Conservation (phyloP, 1,284 basidiomycete genomes). For the Apiotrichum domesticum region DNA sequence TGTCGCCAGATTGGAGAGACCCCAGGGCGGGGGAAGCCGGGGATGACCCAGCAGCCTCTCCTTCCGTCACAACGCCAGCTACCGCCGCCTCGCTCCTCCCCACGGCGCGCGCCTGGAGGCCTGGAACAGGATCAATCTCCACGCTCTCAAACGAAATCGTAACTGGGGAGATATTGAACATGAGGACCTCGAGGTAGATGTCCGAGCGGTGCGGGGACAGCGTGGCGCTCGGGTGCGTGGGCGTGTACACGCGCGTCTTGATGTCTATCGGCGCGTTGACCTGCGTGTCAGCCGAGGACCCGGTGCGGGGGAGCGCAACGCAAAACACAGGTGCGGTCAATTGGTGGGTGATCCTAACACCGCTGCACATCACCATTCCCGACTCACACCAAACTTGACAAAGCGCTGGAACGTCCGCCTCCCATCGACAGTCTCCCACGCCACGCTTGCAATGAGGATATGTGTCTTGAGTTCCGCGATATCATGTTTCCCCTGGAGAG, state of each 20-base stretch:
- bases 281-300: conserved; percentile 45
- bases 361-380: no score
- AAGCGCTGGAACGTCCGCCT: conserved; percentile 74
- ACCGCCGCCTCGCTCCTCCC: conserved; percentile 15
- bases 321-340: no score
- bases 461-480: conserved; percentile 41
- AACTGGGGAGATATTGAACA: conserved; percentile 73
- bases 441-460: conserved; percentile 38
- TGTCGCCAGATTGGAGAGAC: conserved; percentile 71
- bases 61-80: conserved; percentile 16
- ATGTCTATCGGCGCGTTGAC: conserved; percentile 81
- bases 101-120: conserved; percentile 54
- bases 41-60: conserved; percentile 6
- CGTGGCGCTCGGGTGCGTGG: conserved; percentile 63
- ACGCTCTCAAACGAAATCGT: conserved; percentile 71
- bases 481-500: conserved; percentile 30
- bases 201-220: conserved; percentile 62
- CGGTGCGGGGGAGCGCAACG: no score
- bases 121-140: conserved; percentile 64
- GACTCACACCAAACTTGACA: conserved; percentile 76
- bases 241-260: conserved; percentile 76
- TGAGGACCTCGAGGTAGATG: conserved; percentile 77
- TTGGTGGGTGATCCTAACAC: no score
- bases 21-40: conserved; percentile 16
- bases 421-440: conserved; percentile 53